Evolutionary conservation across 306 rosid species (phyloP).

Genomic region (Prinsepia uniflora): DNA sequence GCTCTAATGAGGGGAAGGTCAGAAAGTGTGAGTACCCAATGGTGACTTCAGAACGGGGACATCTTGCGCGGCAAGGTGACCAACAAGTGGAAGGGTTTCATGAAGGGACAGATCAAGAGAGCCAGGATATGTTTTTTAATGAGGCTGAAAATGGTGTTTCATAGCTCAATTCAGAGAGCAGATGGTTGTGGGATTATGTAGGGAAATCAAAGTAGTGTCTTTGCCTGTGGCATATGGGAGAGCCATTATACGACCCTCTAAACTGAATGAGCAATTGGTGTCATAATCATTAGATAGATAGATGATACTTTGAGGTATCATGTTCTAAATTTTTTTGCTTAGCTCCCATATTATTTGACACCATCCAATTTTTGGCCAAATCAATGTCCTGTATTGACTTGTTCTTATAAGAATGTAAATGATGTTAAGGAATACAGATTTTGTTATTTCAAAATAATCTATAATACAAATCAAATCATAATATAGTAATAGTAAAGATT

Average conservation of each 20-base stretch:
- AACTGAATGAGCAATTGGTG: constrained; percentile 40
- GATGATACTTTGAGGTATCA: constrained; percentile 1
- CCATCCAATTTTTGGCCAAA: no score
- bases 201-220: constrained; percentile 63
- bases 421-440: no score
- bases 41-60: constrained; percentile 45
- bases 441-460: no score
- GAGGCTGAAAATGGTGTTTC: constrained; percentile 85
- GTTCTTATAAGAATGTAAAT: no score
- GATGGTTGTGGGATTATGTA: constrained; percentile 91
- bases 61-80: constrained; percentile 66
- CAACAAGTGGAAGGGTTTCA: constrained; percentile 80
- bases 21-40: no score
- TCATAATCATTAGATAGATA: constrained; percentile 14
- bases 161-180: constrained; percentile 73
- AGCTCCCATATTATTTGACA: no score
- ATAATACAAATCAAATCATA: no score
- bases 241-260: constrained; percentile 53
- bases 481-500: no score
- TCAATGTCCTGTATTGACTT: no score
- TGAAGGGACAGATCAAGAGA: constrained; percentile 81
- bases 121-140: constrained; percentile 86
- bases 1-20: no score
- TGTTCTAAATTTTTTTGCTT: constrained; percentile 28
- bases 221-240: constrained; percentile 71